Evolutionary conservation across 345 rosid species (phyloP).

Genomic region (Clarkia xantiana): DNA sequence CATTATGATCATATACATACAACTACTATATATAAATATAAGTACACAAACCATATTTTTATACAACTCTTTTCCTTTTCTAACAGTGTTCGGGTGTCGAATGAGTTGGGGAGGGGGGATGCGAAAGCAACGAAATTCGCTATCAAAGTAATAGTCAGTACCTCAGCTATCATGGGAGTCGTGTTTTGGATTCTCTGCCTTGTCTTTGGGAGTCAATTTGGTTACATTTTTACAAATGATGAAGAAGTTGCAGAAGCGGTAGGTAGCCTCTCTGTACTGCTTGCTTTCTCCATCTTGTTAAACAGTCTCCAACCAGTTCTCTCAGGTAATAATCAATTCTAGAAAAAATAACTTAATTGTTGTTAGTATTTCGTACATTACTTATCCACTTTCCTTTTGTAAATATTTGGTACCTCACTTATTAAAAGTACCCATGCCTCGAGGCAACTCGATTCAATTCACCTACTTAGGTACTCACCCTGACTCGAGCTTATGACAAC

Average conservation of each 20-base stretch:
- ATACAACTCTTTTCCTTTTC: background rate
- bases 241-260: slow-evolving; percentile 18
- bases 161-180: slow-evolving; percentile 14
- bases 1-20: too few relatives aligned
- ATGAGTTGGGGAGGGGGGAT: slow-evolving; percentile 26
- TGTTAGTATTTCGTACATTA: too few relatives aligned
- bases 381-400: too few relatives aligned
- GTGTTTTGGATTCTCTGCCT: slow-evolving; percentile 23
- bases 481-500: too few relatives aligned
- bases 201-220: slow-evolving; percentile 12
- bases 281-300: too few relatives aligned
- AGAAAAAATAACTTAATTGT: too few relatives aligned
- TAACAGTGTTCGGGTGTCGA: slow-evolving; percentile 39
- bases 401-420: too few relatives aligned
- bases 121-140: slow-evolving; percentile 24
- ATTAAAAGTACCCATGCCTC: too few relatives aligned
- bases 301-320: slow-evolving; percentile 26
- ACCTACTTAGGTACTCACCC: too few relatives aligned
- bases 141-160: slow-evolving; percentile 14
- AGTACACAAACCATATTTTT: background rate
- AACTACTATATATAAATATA: too few relatives aligned
- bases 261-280: slow-evolving; percentile 18
- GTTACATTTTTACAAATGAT: slow-evolving; percentile 16
- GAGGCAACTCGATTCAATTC: too few relatives aligned
- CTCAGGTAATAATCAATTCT: slow-evolving; percentile 20